Conservation (phyloP, 306 rosid species). For the Prunus mira region DNA sequence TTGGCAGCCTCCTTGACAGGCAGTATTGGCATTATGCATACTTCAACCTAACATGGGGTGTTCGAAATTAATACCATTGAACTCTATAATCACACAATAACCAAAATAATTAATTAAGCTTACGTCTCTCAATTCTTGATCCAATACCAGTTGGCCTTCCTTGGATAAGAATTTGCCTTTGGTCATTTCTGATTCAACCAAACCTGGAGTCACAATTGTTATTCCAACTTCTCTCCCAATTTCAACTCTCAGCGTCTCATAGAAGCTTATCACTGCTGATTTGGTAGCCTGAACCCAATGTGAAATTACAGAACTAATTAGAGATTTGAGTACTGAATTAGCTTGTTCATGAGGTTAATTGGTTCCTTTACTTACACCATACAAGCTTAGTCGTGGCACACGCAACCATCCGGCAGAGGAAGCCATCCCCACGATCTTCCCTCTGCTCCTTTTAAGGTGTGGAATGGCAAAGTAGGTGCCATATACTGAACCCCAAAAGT, state of each 20-base stretch:
- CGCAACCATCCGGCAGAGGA: conserved; percentile 60
- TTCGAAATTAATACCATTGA: neutral
- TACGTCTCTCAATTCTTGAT: conserved; percentile 57
- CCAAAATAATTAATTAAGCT: conserved; percentile 1
- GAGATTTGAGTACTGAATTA: neutral
- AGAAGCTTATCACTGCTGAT: conserved; percentile 58
- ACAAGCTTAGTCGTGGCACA: conserved; percentile 46
- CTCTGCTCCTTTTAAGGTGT: conserved; percentile 44
- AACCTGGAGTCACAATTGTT: conserved; percentile 59
- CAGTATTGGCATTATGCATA: conserved; percentile 42
- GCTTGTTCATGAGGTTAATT: neutral
- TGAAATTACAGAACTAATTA: neutral
- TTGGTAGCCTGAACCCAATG: conserved; percentile 53
- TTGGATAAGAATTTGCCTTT: conserved; percentile 51
- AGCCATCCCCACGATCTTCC: conserved; percentile 55
- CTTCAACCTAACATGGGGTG: conserved; percentile 18
- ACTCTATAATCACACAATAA: neutral
- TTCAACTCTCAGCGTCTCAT: conserved; percentile 55
- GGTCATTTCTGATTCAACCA: conserved; percentile 59
- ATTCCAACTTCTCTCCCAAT: conserved; percentile 58
- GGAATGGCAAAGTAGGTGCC: conserved; percentile 54
- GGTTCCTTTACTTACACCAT: conserved; percentile 40
- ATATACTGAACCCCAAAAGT: conserved; percentile 64
- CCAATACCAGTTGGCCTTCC: conserved; percentile 43
- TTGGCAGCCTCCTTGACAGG: conserved; percentile 39